Percentiles rank a stretch among this genome's conserved stretches.
phyloP scores from a whole-genome alignment of 2,329 filamentous ascomycete species.

The Penicillium expansum region DNA sequence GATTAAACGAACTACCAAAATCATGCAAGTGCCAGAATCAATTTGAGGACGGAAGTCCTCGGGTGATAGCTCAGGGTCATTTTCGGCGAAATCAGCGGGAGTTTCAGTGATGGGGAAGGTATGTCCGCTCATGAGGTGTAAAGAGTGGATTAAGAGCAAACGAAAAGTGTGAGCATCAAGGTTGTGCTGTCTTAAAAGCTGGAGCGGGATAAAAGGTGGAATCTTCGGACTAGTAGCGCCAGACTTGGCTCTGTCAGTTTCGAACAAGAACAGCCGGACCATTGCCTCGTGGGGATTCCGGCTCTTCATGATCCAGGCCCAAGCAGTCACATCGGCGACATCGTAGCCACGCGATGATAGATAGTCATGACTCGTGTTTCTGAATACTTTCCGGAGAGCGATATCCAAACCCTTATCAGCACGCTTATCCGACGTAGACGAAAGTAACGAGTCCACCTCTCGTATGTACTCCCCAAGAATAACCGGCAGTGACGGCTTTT shows the following conservation, averaged over 20 bases:
- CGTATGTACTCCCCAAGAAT: slow-evolving; percentile 42
- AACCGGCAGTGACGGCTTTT: slow-evolving; percentile 30
- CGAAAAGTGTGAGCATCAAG: slow-evolving; percentile 45
- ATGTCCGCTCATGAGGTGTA: slow-evolving; percentile 34
- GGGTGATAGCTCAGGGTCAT: not conserved
- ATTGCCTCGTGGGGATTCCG: slow-evolving; percentile 35
- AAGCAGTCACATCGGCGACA: slow-evolving; percentile 42
- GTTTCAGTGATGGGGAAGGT: slow-evolving; percentile 15
- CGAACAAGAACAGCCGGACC: slow-evolving; percentile 35
- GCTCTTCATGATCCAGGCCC: slow-evolving; percentile 49
- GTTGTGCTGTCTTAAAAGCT: slow-evolving; percentile 46
- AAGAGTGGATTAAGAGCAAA: slow-evolving; percentile 41
- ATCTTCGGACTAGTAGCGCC: slow-evolving; percentile 19
- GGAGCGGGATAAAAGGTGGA: slow-evolving; percentile 49
- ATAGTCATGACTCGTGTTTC: slow-evolving; percentile 26
- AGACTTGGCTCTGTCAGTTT: slow-evolving; percentile 19
- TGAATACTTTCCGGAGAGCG: slow-evolving; percentile 36
- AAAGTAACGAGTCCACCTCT: slow-evolving; percentile 32
- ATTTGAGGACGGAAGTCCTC: slow-evolving; percentile 17
- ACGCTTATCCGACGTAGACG: slow-evolving; percentile 1
- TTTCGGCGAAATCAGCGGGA: not conserved
- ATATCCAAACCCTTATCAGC: slow-evolving; percentile 20
- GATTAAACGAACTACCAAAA: slow-evolving; percentile 48
- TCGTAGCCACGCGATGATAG: slow-evolving; percentile 36
- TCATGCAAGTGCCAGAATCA: slow-evolving; percentile 34